Evolutionary conservation across 768 basidiomycete species (phyloP).

Genomic region (Xanthoconium purpureum): DNA sequence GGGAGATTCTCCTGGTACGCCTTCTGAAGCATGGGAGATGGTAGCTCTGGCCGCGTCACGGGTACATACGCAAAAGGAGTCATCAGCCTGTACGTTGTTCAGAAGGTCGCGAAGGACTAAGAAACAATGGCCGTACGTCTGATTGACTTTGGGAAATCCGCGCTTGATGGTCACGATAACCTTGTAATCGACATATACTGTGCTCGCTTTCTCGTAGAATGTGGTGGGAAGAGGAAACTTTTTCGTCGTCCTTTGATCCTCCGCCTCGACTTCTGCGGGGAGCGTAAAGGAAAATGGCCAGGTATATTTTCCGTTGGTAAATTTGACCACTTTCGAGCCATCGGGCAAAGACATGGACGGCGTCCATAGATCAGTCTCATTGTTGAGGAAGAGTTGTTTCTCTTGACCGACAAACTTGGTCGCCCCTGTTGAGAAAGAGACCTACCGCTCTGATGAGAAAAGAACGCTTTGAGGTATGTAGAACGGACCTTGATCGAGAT

Average conservation of each 20-base stretch:
- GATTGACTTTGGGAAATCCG: conserved; percentile 46
- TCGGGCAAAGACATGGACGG: conserved; percentile 23
- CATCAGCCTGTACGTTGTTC: conserved; percentile 25
- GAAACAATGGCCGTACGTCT: conserved; percentile 37
- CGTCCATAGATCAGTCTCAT: conserved; percentile 44
- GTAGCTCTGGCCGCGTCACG: conserved; percentile 31
- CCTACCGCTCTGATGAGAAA: conserved; percentile 17
- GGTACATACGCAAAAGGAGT: conserved; percentile 36
- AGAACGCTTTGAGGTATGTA: neutral
- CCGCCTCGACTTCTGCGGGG: conserved; percentile 40
- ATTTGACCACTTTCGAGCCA: conserved; percentile 29
- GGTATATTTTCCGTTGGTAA: conserved; percentile 42
- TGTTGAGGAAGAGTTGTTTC: conserved; percentile 44
- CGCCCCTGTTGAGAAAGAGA: conserved; percentile 45
- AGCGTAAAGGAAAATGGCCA: conserved; percentile 50
- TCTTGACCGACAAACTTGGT: conserved; percentile 59
- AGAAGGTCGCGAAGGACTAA: neutral
- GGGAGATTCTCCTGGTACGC: conserved; percentile 32
- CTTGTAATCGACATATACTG: conserved; percentile 56
- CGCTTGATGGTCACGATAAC: conserved; percentile 49
- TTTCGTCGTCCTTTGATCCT: conserved; percentile 36
- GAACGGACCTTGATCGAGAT: conserved; percentile 45
- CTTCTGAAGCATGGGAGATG: conserved; percentile 37
- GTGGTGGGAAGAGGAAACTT: conserved; percentile 47
- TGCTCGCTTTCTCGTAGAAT: conserved; percentile 54